Evolutionary conservation across 495 filamentous ascomycete species (phyloP).

Genomic region (Hypomontagnella monticulosa): DNA sequence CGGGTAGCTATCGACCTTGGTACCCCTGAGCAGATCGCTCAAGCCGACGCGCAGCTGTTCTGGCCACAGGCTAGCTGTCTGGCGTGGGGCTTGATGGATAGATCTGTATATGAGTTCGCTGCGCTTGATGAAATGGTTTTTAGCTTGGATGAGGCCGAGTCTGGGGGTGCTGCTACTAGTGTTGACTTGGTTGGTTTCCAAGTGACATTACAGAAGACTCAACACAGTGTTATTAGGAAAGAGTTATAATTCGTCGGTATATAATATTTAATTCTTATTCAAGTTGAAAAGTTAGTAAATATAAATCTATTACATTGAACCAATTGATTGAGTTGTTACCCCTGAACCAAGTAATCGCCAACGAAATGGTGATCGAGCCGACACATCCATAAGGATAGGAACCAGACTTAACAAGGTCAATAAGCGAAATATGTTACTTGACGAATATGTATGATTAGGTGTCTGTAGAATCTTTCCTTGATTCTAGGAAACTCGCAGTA

Average conservation of each 20-base stretch:
- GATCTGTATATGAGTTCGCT: conserved; percentile 20
- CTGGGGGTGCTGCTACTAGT: background rate
- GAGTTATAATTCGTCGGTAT: background rate
- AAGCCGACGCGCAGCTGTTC: conserved; percentile 48
- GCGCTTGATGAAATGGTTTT: conserved; percentile 30
- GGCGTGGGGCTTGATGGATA: conserved; percentile 26
- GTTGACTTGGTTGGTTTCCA: conserved; percentile 22
- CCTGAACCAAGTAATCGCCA: too few relatives aligned
- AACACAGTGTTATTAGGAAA: background rate
- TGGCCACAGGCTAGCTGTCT: conserved; percentile 58
- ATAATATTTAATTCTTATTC: background rate
- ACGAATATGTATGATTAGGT: too few relatives aligned
- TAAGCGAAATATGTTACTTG: too few relatives aligned
- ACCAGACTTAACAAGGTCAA: too few relatives aligned
- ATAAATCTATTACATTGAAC: too few relatives aligned
- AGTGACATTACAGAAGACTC: conserved; percentile 4
- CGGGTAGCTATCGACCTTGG: conserved; percentile 15
- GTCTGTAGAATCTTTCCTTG: too few relatives aligned
- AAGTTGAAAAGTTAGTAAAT: background rate
- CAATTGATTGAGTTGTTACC: too few relatives aligned
- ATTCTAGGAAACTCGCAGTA: too few relatives aligned
- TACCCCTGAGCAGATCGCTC: conserved; percentile 32
- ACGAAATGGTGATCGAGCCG: too few relatives aligned
- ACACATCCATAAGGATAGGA: too few relatives aligned
- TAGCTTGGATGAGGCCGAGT: background rate